Base-by-base conservation (phyloP, 1,284 basidiomycete genomes). In the Bjerkandera adusta region DNA sequence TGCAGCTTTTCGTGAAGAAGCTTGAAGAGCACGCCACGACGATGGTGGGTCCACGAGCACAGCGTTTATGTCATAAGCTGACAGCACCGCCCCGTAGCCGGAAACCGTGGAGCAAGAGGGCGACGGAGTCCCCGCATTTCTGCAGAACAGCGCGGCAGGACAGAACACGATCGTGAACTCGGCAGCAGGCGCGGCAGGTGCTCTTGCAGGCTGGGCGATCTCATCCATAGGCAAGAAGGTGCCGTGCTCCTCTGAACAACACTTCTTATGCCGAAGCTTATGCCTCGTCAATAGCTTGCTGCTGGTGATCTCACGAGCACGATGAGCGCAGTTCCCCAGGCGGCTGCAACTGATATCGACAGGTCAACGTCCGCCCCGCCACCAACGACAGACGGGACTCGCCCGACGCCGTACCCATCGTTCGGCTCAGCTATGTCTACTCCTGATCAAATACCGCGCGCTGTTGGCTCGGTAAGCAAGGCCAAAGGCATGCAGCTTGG, bases 141-240 rank as follows among this genome's bases (percentile, higher is more conserved):
- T 48, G 41, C 64, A 5, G 4, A 50, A 46, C 10, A 53, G 63
- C 18, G 57, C 69, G 35, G 56, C 69, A 16, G 57, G 60, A 1
- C 50, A 59, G 6, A 61, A 59, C 21, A 81, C 77, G 1, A 68
- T 95, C 2, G 90, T 92, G 11, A 91, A 85, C 56, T 85, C 83
- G 13, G 92, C 94, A 0, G 84, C 92, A 0, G 93, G 92, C 0
- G 92, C 92, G 1, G 94, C 94, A 13, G 87, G 91, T 11, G 88
- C 86, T 12, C 70, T 97, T 5, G 94, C 94, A 8, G 91, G 92
- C 5, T 97, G 94, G 95, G 94, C 95, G 0, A 92, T 96, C 49
- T 87, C 91, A 4, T 92, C 89, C 0, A 61, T 97, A 1, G 81
- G 86, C 26, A 91, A 83, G 67, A 89, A 84, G 72, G 85, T 85